phyloP scores from a whole-genome alignment of 768 basidiomycete genomes.

The Suillus americanus region DNA sequence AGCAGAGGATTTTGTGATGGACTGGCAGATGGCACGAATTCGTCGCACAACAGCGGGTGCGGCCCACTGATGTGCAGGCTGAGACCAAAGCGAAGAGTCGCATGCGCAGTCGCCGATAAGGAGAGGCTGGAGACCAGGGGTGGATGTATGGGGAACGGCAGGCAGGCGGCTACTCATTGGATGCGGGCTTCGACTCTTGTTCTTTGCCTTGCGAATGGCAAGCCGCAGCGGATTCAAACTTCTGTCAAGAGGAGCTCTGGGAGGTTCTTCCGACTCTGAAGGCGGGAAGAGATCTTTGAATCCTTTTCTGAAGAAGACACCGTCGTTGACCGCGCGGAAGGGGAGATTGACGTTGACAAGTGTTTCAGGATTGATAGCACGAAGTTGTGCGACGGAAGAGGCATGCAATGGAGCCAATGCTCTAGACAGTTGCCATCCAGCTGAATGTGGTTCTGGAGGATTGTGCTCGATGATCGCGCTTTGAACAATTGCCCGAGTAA shows the following conservation, averaged over 20 bases:
- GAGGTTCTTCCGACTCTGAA: conserved; percentile 20
- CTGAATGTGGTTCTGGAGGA: conserved; percentile 56
- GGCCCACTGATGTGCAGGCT: conserved; percentile 62
- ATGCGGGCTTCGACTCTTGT: conserved; percentile 28
- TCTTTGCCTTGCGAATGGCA: conserved; percentile 24
- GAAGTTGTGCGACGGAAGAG: conserved; percentile 60
- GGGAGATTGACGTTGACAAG: conserved; percentile 53
- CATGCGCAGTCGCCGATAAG: conserved; percentile 73
- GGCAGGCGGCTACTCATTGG: conserved; percentile 18
- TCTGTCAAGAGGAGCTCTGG: conserved; percentile 13
- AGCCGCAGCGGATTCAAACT: conserved; percentile 21
- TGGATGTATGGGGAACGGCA: conserved; percentile 1
- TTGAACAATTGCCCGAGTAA: conserved; percentile 76
- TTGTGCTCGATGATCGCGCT: conserved; percentile 64
- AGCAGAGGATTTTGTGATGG: conserved; percentile 56
- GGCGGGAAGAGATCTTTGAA: conserved; percentile 49
- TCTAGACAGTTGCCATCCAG: conserved; percentile 68
- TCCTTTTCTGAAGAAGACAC: conserved; percentile 60
- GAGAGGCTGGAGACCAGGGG: conserved; percentile 53
- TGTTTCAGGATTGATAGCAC: conserved; percentile 55
- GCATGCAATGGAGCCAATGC: conserved; percentile 56
- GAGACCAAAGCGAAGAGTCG: conserved; percentile 65
- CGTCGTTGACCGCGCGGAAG: conserved; percentile 65
- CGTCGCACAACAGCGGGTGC: conserved; percentile 60
- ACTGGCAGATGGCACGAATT: conserved; percentile 74